Percentiles rank a stretch among this genome's conserved stretches.
These are phyloP conservation scores for Talaromyces sp. DNA, from an alignment of 2,329 filamentous ascomycete genomes.

Conservation along the genomic window DNA sequence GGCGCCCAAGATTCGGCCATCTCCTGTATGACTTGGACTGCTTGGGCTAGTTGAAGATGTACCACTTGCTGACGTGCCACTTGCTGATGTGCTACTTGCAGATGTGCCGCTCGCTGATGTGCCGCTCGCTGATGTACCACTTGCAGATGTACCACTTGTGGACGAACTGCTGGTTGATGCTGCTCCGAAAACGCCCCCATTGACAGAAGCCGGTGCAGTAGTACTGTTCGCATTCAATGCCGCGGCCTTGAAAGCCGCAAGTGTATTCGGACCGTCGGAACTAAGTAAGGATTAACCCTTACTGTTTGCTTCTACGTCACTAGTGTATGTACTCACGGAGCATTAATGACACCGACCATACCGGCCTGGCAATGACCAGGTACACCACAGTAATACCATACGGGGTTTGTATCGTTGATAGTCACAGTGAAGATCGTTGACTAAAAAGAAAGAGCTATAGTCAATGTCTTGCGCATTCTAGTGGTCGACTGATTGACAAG, in stretches of 20 bases:
- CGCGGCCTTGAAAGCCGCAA: conserved; percentile 1
- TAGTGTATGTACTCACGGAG: conserved; percentile 31
- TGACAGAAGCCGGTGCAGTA: not conserved
- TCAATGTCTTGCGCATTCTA: not conserved
- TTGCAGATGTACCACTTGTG: not conserved
- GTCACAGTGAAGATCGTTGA: conserved; percentile 59
- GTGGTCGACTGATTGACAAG: too few relatives aligned
- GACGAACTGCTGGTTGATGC: not conserved
- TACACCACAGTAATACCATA: conserved; percentile 79
- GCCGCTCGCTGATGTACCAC: too few relatives aligned
- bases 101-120: not conserved
- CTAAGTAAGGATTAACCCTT: not conserved
- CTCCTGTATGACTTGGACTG: conserved; percentile 8
- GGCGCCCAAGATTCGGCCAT: not conserved
- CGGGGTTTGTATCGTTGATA: conserved; percentile 65
- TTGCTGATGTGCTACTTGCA: not conserved
- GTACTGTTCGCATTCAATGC: not conserved
- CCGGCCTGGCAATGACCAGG: conserved; percentile 69
- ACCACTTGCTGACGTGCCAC: not conserved
- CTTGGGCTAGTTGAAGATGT: not conserved
- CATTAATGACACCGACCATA: conserved; percentile 75
- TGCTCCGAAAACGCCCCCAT: conserved; percentile 8
- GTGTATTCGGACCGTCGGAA: conserved; percentile 3
- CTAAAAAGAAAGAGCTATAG: not conserved
- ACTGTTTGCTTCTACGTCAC: not conserved